Evolutionary conservation across 306 rosid genomes (phyloP).

Genomic region (Vigna nakashimae): DNA sequence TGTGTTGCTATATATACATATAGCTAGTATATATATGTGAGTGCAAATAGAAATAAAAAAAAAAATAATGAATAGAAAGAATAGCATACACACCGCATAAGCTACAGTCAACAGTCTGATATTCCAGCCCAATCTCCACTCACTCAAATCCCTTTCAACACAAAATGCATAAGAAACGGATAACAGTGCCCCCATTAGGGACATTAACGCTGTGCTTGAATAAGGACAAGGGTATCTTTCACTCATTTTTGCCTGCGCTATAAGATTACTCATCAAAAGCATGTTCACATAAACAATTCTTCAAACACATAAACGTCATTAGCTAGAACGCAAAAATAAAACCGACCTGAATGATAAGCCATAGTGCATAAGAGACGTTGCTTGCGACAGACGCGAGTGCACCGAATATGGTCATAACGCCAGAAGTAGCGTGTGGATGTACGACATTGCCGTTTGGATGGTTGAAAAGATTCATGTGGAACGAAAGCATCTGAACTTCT

Average conservation of each 20-base stretch:
- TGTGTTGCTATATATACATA: too few relatives aligned
- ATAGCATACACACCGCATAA: constrained; percentile 45
- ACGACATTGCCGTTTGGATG: neutral
- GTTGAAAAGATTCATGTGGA: constrained; percentile 44
- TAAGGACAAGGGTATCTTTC: constrained; percentile 48
- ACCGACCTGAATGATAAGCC: constrained; percentile 58
- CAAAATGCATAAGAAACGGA: constrained; percentile 30
- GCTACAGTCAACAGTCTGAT: constrained; percentile 42
- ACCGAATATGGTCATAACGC: constrained; percentile 20
- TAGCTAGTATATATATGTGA: too few relatives aligned
- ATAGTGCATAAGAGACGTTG: constrained; percentile 41
- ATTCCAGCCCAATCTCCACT: constrained; percentile 51
- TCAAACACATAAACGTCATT: neutral
- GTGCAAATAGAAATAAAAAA: neutral
- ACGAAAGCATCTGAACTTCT: constrained; percentile 38
- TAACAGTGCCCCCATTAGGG: constrained; percentile 33
- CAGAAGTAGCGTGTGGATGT: neutral
- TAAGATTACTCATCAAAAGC: neutral
- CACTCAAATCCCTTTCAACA: constrained; percentile 40
- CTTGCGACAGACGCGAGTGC: constrained; percentile 39
- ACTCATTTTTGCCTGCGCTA: constrained; percentile 54
- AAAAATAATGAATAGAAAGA: neutral
- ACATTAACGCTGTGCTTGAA: constrained; percentile 53
- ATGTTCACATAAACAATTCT: neutral
- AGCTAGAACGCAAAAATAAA: neutral